Evolutionary conservation across 192 early-diverging fungal genomes (phyloP).

Genomic region (Coemansia sp.): DNA sequence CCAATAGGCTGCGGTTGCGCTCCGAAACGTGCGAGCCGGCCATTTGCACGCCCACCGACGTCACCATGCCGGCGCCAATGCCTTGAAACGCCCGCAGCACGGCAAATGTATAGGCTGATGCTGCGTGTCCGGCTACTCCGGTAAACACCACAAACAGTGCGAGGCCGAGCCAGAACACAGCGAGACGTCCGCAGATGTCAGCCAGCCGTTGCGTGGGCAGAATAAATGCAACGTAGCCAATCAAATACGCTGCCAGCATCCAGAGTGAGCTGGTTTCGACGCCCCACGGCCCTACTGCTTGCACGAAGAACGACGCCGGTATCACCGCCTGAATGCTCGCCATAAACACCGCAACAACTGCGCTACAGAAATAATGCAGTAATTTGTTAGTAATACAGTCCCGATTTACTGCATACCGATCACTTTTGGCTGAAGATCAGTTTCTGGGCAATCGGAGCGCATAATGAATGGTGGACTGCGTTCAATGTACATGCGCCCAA

Average conservation of each 20-base stretch:
- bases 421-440: not conserved
- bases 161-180: conserved; percentile 38
- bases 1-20: conserved; percentile 36
- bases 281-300: conserved; percentile 43
- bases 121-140: conserved; percentile 24
- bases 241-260: conserved; percentile 49
- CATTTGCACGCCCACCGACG: conserved; percentile 18
- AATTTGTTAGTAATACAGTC: not conserved
- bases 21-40: conserved; percentile 27
- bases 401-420: not conserved
- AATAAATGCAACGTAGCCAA: conserved; percentile 40
- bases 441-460: not conserved
- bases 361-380: conserved; percentile 15
- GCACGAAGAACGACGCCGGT: conserved; percentile 47
- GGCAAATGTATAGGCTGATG: conserved; percentile 26
- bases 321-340: conserved; percentile 27
- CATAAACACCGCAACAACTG: conserved; percentile 28
- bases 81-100: conserved; percentile 49
- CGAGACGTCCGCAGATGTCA: conserved; percentile 30
- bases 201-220: conserved; percentile 38
- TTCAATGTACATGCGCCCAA: not conserved
- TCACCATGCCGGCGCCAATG: conserved; percentile 37
- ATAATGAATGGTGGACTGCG: not conserved
- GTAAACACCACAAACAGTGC: conserved; percentile 38
- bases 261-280: conserved; percentile 49